phyloP scores from a whole-genome alignment of 2,329 filamentous ascomycete species.

The Xenoacremonium recifei region DNA sequence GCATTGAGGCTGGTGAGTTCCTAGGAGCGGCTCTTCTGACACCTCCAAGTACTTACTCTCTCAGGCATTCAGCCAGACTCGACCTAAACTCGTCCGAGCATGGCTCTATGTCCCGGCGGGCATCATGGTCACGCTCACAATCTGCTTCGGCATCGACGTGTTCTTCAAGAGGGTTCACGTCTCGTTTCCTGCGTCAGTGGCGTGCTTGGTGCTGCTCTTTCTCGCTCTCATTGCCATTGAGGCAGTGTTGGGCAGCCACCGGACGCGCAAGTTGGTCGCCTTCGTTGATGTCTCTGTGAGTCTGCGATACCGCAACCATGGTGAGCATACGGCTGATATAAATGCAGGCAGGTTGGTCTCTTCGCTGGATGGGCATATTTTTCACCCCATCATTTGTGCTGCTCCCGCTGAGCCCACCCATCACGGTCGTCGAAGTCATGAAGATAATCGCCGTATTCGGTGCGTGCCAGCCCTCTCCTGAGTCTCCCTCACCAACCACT shows the following conservation, averaged over 20 bases:
- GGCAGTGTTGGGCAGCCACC: conserved; percentile 44
- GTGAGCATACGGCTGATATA: neutral
- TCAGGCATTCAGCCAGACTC: conserved; percentile 17
- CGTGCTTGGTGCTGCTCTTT: conserved; percentile 56
- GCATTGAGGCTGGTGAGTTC: conserved; percentile 21
- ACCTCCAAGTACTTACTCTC: neutral
- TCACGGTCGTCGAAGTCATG: conserved; percentile 52
- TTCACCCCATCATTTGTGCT: conserved; percentile 61
- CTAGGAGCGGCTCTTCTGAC: neutral
- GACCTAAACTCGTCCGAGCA: conserved; percentile 17
- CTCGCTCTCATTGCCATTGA: conserved; percentile 47
- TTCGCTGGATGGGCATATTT: conserved; percentile 58
- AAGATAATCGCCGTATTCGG: conserved; percentile 60
- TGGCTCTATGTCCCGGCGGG: conserved; percentile 53
- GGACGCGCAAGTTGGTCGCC: conserved; percentile 45
- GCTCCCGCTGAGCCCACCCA: conserved; percentile 53
- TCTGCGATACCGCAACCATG: neutral
- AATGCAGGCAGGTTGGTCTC: conserved; percentile 52
- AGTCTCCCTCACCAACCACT: neutral
- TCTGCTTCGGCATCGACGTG: conserved; percentile 44
- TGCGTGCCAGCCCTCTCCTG: conserved; percentile 30
- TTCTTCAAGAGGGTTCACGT: conserved; percentile 45
- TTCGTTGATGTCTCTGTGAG: conserved; percentile 54
- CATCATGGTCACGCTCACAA: conserved; percentile 38
- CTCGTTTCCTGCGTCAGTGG: conserved; percentile 59